A percentile compares a stretch with the other conserved stretches of the same genome.
Evolutionary conservation across 441 rosid species (phyloP).

Genomic region (Eruca vesicaria): DNA sequence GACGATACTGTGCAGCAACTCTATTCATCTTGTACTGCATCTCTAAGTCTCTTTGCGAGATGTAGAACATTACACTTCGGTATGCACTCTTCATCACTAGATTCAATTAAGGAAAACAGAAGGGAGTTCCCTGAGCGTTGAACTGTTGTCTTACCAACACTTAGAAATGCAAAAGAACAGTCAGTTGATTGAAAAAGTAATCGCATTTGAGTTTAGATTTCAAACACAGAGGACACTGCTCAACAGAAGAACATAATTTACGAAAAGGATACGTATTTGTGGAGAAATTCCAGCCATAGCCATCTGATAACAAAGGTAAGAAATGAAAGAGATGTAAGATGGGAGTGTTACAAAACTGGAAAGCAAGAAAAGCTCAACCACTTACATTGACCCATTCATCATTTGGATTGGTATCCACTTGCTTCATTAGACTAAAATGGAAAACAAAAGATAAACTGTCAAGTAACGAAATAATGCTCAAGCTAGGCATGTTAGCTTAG

Average conservation of each 20-base stretch:
- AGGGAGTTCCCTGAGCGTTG: not conserved
- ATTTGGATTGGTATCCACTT: constrained; percentile 87
- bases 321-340: constrained; percentile 23
- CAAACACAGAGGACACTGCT: not conserved
- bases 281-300: constrained; percentile 93
- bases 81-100: constrained; percentile 94
- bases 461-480: constrained; percentile 12
- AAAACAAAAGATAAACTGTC: constrained; percentile 30
- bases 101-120: constrained; percentile 45
- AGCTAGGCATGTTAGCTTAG: not conserved
- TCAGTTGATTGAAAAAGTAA: not conserved
- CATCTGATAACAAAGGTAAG: constrained; percentile 58
- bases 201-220: not conserved
- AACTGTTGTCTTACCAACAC: not conserved
- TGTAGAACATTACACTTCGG: constrained; percentile 86
- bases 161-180: constrained; percentile 4
- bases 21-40: constrained; percentile 92
- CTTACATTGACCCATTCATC: constrained; percentile 99
- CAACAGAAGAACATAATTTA: not conserved
- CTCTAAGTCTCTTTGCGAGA: constrained; percentile 87
- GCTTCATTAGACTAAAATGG: constrained; percentile 72
- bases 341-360: constrained; percentile 11
- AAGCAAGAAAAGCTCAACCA: constrained; percentile 24
- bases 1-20: constrained; percentile 76
- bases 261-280: constrained; percentile 73